Evolutionary conservation across 2,329 filamentous ascomycete species (phyloP).

Genomic region (Cylindrodendrum hubeiense): DNA sequence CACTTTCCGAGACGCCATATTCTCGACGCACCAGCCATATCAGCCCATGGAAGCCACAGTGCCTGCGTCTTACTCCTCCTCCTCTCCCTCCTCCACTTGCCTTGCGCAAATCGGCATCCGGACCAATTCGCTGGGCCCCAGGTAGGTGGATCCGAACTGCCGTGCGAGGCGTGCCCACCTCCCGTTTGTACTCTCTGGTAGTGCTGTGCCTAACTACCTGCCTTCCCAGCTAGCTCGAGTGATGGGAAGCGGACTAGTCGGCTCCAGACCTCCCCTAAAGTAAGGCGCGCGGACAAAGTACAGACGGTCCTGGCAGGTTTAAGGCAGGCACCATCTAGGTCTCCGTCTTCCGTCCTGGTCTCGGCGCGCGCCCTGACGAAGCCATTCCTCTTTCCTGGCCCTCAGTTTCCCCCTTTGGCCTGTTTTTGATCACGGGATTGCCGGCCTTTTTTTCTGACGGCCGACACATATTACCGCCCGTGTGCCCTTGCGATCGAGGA

Average conservation of each 20-base stretch:
- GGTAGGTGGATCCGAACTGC: not conserved
- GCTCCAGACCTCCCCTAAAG: slow-evolving; percentile 1
- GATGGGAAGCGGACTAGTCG: slow-evolving; percentile 6
- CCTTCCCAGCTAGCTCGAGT: slow-evolving; percentile 3
- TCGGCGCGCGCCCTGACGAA: not conserved
- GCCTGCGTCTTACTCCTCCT: not conserved
- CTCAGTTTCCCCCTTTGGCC: not conserved
- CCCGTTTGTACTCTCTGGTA: not conserved
- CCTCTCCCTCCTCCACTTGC: not conserved
- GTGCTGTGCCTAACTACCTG: slow-evolving; percentile 1
- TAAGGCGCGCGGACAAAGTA: not conserved
- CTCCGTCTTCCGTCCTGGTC: not conserved
- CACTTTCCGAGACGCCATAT: not conserved
- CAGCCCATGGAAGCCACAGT: not conserved
- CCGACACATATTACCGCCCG: not conserved
- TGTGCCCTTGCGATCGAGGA: not conserved
- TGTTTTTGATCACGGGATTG: not conserved
- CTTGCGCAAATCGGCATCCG: not conserved
- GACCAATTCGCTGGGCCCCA: not conserved
- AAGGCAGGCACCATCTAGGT: not conserved
- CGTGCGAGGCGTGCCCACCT: not conserved
- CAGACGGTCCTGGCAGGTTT: not conserved
- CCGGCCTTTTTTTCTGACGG: not conserved
- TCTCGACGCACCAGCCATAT: not conserved
- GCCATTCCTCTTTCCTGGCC: not conserved